A percentile compares a stretch with the other conserved stretches of the same genome.
These are phyloP conservation scores for Tripterygium wilfordii DNA, from an alignment of 177 flowering plant genomes.

Conservation along the genomic window DNA sequence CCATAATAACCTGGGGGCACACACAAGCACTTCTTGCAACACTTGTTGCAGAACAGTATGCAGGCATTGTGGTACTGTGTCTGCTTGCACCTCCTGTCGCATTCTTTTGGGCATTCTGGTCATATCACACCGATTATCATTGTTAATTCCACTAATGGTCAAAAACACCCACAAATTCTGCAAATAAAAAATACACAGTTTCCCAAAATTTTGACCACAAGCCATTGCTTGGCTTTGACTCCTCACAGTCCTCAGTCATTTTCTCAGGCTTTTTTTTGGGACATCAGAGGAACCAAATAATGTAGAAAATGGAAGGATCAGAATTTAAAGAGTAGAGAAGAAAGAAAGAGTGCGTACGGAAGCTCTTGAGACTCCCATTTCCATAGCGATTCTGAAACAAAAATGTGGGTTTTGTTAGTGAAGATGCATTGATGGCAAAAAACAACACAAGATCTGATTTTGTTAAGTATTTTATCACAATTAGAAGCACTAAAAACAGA, in stretches of 20 bases:
- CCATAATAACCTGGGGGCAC: conserved; percentile 52
- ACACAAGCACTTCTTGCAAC: conserved; percentile 38
- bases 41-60: conserved; percentile 40
- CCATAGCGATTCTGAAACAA: conserved; percentile 23
- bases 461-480: too few species aligned
- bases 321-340: neutral
- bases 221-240: neutral
- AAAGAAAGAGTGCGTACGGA: conserved; percentile 21
- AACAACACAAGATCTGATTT: conserved; percentile 1
- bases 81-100: conserved; percentile 29
- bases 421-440: too few species aligned
- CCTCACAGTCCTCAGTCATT: too few species aligned
- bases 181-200: too few species aligned
- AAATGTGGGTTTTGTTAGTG: too few species aligned
- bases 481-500: too few species aligned
- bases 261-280: too few species aligned
- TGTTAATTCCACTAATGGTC: too few species aligned
- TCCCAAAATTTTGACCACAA: neutral
- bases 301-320: neutral
- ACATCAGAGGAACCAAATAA: too few species aligned
- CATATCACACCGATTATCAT: neutral
- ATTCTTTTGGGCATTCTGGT: conserved; percentile 32
- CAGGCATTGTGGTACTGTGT: conserved; percentile 42
- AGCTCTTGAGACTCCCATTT: conserved; percentile 29
- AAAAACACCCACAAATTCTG: too few species aligned